phyloP scores from a whole-genome alignment of 139 green algal species.

The Micractinium sp. region DNA sequence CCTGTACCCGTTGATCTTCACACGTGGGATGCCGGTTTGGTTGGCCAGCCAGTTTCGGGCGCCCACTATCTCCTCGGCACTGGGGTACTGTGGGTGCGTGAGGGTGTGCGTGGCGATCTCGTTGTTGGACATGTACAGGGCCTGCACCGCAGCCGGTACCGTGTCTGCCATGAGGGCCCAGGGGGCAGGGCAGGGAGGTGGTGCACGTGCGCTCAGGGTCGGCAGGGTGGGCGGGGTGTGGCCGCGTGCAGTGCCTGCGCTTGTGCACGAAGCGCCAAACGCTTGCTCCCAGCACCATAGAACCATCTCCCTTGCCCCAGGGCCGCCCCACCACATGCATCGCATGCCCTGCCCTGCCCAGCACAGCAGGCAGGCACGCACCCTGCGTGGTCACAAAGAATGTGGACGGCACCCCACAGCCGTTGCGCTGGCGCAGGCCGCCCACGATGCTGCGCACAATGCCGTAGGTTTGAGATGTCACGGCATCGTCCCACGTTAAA shows the following conservation, averaged over 20 bases:
- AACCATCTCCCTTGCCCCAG: too few relatives aligned
- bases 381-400: neutral
- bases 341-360: too few relatives aligned
- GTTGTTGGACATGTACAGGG: constrained; percentile 7
- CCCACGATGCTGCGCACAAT: neutral
- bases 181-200: too few relatives aligned
- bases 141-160: constrained; percentile 9
- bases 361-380: too few relatives aligned
- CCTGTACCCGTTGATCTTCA: constrained; percentile 13
- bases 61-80: constrained; percentile 6
- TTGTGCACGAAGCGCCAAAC: too few relatives aligned
- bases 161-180: neutral
- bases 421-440: constrained; percentile 17
- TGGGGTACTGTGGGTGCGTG: neutral
- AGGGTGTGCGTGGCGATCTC: constrained; percentile 24
- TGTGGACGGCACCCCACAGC: constrained; percentile 1
- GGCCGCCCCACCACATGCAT: too few relatives aligned
- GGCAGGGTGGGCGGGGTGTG: too few relatives aligned
- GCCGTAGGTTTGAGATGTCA: neutral
- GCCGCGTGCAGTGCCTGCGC: too few relatives aligned
- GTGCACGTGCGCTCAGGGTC: too few relatives aligned
- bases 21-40: neutral
- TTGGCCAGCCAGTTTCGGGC: constrained; percentile 5
- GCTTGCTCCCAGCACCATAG: too few relatives aligned
- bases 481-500: constrained; percentile 18